These are phyloP conservation scores for Aureobasidium zeae DNA, from an alignment of 2,329 filamentous ascomycete species.

Conservation along the genomic window DNA sequence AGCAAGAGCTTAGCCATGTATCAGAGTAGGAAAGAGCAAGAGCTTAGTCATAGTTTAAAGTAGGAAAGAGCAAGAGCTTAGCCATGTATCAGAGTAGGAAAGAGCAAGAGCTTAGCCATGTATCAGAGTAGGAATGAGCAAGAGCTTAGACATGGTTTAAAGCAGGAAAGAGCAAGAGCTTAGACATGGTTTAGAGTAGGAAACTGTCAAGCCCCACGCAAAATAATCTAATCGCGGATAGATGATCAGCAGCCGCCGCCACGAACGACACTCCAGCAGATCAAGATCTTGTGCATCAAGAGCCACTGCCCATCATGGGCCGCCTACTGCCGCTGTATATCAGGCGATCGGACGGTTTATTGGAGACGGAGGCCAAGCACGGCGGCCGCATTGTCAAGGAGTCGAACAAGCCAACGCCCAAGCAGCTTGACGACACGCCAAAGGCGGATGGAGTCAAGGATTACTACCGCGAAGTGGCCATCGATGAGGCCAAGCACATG, in stretches of 20 bases:
- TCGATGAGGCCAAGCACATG: slow-evolving; percentile 44
- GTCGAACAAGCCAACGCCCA: slow-evolving; percentile 41
- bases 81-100: too few species aligned
- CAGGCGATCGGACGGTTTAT: slow-evolving; percentile 41
- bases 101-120: too few species aligned
- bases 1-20: too few species aligned
- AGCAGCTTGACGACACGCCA: slow-evolving; percentile 44
- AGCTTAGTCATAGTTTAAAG: too few species aligned
- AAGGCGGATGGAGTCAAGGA: slow-evolving; percentile 46
- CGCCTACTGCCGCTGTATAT: slow-evolving; percentile 41
- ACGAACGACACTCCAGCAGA: not conserved
- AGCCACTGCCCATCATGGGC: slow-evolving; percentile 28
- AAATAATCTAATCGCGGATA: not conserved
- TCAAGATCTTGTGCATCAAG: not conserved
- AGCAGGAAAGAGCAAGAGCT: too few species aligned
- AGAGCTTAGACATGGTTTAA: too few species aligned
- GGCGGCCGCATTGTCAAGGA: slow-evolving; percentile 36
- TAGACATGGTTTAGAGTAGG: too few species aligned
- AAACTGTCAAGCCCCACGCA: too few species aligned
- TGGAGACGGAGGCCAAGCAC: slow-evolving; percentile 41
- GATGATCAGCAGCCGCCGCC: too few species aligned
- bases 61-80: too few species aligned
- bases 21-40: too few species aligned
- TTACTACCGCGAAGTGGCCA: slow-evolving; percentile 44
- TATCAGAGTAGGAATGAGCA: too few species aligned